These are phyloP conservation scores for Apiospora hydei DNA, from an alignment of 2,329 filamentous ascomycete genomes.

Conservation along the genomic window DNA sequence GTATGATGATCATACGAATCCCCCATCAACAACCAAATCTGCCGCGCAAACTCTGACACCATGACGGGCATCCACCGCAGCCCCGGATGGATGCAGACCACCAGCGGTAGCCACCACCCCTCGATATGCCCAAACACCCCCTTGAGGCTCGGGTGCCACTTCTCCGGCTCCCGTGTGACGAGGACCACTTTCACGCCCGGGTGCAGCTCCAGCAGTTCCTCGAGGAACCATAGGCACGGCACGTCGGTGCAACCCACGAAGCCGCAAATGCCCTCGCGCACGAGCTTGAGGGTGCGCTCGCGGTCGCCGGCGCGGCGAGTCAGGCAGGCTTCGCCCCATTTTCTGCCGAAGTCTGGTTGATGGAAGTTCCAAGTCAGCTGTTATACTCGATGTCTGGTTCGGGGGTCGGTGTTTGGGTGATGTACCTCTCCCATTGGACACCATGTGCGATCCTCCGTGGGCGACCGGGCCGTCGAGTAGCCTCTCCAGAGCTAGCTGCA, in stretches of 20 bases:
- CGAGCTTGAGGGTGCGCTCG: constrained; percentile 34
- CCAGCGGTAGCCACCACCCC: constrained; percentile 20
- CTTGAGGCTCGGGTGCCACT: constrained; percentile 34
- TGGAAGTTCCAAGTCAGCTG: neutral
- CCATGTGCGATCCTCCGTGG: constrained; percentile 53
- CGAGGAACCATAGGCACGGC: neutral
- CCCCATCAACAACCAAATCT: neutral
- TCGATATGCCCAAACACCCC: constrained; percentile 28
- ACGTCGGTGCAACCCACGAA: constrained; percentile 34
- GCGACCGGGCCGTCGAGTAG: constrained; percentile 56
- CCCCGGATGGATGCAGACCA: neutral
- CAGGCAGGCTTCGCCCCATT: constrained; percentile 32
- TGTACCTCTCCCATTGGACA: constrained; percentile 44
- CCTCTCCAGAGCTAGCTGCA: constrained; percentile 53
- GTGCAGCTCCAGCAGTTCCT: constrained; percentile 16
- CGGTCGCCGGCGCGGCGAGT: constrained; percentile 34
- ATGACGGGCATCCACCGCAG: neutral
- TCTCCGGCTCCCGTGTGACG: constrained; percentile 25
- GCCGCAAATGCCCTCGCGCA: constrained; percentile 32
- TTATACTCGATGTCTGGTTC: neutral
- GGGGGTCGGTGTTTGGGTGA: neutral
- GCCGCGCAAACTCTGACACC: neutral
- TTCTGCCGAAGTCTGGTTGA: neutral
- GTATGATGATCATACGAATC: neutral
- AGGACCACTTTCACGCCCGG: constrained; percentile 18